A percentile compares a stretch with the other conserved stretches of the same genome.
Conservation (phyloP, 805 yeast species). For the Cyberlindnera mrakii region DNA sequence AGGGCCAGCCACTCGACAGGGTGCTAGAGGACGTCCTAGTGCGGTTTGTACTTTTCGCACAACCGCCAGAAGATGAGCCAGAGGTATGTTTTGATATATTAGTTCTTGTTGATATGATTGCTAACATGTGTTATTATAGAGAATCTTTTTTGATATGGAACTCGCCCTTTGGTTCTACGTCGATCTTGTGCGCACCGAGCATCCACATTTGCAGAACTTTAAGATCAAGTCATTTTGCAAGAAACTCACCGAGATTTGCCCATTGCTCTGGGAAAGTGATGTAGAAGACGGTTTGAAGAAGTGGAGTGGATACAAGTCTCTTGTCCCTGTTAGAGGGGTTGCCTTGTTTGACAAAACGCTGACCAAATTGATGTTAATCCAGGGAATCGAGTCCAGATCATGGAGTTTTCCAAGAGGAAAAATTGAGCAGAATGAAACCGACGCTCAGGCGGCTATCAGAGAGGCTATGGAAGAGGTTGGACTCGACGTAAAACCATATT, state of each 20-base stretch:
- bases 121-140: conserved; percentile 23
- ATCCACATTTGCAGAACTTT: conserved; percentile 70
- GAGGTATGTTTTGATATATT: conserved; percentile 30
- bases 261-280: conserved; percentile 80
- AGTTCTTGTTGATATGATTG: not conserved
- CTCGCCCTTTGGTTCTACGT: conserved; percentile 98
- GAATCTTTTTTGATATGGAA: conserved; percentile 90
- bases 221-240: conserved; percentile 74
- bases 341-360: conserved; percentile 71
- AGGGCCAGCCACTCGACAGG: conserved; percentile 60
- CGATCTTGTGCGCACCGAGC: conserved; percentile 69
- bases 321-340: conserved; percentile 95
- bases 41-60: conserved; percentile 79
- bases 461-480: conserved; percentile 95
- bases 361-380: conserved; percentile 70
- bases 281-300: conserved; percentile 70
- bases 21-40: conserved; percentile 83
- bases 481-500: conserved; percentile 64
- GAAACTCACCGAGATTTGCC: conserved; percentile 60
- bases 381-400: conserved; percentile 72
- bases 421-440: conserved; percentile 88
- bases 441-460: conserved; percentile 81
- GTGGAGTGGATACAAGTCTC: conserved; percentile 79
- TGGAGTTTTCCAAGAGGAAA: conserved; percentile 99
- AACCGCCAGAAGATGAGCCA: conserved; percentile 2